Evolutionary conservation across 2,329 filamentous ascomycete genomes (phyloP), one percentile per base, ranked within the genome.

Genomic region (Cladosporium cucumerinum): DNA sequence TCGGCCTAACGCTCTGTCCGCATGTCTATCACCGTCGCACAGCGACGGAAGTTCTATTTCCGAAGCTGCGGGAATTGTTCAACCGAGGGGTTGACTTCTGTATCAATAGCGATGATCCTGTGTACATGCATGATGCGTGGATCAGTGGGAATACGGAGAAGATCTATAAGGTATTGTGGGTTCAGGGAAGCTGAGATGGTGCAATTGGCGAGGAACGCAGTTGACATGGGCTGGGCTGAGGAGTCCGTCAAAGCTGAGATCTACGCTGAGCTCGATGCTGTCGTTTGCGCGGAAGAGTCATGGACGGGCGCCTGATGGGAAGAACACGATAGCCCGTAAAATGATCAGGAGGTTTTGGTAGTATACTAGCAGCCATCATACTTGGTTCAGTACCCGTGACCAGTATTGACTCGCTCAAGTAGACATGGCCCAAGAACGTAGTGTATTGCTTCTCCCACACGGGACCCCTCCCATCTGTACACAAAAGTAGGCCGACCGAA

Each of bases 141-240:
- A 48, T 59, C 25, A 26, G 34, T 48, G 57, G 36, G n/a, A 59
- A 59, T 14, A 59, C 48, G 57, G 57, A 59, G 36, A 59, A 59
- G 25, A 36, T 23, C 21, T 48, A 59, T 8, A 43, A 12, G 36
- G 36, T 59, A 59, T 5, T 46, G 36, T 18, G 25, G 25, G 3
- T 48, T 59, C 23, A 46, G 5, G 2, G 32, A 59, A 8, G 25
- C 25, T 48, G 36, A 59, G 11, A 59, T 59, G 57, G 25, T 59
- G 16, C 23, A 11, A 7, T n/a, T 59, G 34, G 57, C 39, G 18
- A 48, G 36, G n/a, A 59, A 49, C 26, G 57, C 57, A 2, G 57
- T 59, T 39, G 36, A 49, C 23, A 59, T 48, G 39, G 49, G 26
- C 16, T 48, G 57, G 39, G 57, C 57, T 48, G 39, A 49, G 2